Evolutionary conservation across 2,329 filamentous ascomycete genomes (phyloP), one percentile per base, ranked within the genome.

Genomic region (Fusarium decemcellulare): DNA sequence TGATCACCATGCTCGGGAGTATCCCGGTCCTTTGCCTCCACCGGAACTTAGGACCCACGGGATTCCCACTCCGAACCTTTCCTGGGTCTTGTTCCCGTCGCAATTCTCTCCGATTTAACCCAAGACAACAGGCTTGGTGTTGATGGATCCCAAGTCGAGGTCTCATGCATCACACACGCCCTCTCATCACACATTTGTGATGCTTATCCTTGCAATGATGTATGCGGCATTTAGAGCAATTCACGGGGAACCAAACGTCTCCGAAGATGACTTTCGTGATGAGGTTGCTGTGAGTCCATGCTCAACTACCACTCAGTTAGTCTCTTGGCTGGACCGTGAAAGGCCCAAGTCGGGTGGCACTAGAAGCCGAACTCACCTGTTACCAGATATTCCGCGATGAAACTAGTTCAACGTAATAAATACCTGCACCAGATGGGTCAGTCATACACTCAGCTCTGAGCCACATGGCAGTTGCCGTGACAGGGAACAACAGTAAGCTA

Each of bases 151-250:
- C 6, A 36, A 34, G 32, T 34, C 32, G 11, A 23, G 18, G 32
- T 36, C 29, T 27, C 32, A 23, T 51, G 32, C 32, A 34, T 34
- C 32, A 34, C 47, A 34, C 47, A 51, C 32, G 32, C 30, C 47
- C 47, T 51, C 18, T 51, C 47, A 51, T 18, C 47, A 34, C 47
- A 36, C 16, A 16, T 36, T 51, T 32, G 23, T 32, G 34, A 51
- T 51, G 18, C 32, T 15, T 51, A 32, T 18, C 18, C 32, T 37
- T 37, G 32, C 14, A 16, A 14, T 9, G 12, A 32, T 51, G 12
- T 32, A 51, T 51, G 47, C 47, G 32, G 47, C 47, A 50, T 50
- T 51, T 51, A 23, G 30, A 27, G 34, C 47, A 18, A 14, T 51
- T 16, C 47, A 11, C 30, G 36, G 37, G 32, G 3, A 51, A 30